These are phyloP conservation scores for Vararia minispora DNA, from an alignment of 768 basidiomycete species.

Conservation along the genomic window DNA sequence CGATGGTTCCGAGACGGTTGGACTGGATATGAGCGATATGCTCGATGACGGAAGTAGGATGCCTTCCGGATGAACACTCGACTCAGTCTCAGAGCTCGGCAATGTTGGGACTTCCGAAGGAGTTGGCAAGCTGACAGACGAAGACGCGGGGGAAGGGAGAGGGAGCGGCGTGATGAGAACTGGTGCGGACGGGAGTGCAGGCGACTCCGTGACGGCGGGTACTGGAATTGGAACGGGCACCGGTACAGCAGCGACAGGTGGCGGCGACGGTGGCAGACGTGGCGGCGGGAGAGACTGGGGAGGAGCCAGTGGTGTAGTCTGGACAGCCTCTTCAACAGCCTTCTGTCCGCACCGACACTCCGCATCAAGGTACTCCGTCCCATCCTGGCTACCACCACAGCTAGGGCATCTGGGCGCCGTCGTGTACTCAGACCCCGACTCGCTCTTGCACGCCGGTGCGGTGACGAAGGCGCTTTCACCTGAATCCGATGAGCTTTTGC, in stretches of 20 bases:
- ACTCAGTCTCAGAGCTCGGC: conserved; percentile 2
- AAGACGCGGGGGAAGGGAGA: too few relatives aligned
- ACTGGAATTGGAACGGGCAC: neutral
- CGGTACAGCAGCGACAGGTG: neutral
- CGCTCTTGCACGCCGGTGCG: conserved; percentile 9
- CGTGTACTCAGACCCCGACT: conserved; percentile 32
- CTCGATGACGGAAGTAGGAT: conserved; percentile 32
- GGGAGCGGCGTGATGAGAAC: too few relatives aligned
- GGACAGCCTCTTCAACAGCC: conserved; percentile 1
- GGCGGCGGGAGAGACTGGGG: too few relatives aligned
- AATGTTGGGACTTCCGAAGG: conserved; percentile 1
- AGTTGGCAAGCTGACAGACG: too few relatives aligned
- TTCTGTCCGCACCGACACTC: conserved; percentile 23
- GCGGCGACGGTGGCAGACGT: too few relatives aligned
- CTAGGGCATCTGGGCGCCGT: conserved; percentile 31
- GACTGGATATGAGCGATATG: conserved; percentile 1
- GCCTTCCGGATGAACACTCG: conserved; percentile 20
- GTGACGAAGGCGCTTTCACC: conserved; percentile 6
- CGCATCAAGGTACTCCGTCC: conserved; percentile 38
- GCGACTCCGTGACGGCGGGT: neutral
- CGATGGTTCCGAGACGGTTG: conserved; percentile 16
- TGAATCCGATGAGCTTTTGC: conserved; percentile 1
- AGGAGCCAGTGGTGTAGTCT: neutral
- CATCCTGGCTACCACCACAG: conserved; percentile 30
- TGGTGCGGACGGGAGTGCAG: too few relatives aligned